phyloP scores from a whole-genome alignment of 2,329 filamentous ascomycete genomes.

The Calonectria leucothoes region DNA sequence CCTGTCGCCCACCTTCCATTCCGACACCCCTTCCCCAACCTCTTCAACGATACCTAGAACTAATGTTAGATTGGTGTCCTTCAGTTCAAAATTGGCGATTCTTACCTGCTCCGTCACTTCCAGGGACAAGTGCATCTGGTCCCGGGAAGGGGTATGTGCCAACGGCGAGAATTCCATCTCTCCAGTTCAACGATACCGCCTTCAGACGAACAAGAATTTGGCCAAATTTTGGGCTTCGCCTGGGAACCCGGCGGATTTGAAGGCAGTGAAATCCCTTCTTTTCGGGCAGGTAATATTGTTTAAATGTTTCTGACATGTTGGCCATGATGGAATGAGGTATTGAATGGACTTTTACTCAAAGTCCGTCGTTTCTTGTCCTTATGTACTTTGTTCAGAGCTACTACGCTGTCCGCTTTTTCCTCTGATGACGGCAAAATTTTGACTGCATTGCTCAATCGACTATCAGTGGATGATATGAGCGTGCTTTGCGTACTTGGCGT shows the following conservation, averaged over 20 bases:
- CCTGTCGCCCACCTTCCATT: slow-evolving; percentile 27
- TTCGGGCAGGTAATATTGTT: slow-evolving; percentile 13
- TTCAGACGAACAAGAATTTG: slow-evolving; percentile 24
- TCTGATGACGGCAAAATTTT: neutral
- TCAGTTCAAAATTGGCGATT: neutral
- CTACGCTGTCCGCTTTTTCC: no score
- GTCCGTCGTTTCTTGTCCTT: neutral
- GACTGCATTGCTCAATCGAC: no score
- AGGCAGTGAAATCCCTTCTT: slow-evolving; percentile 21
- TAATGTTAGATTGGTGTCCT: neutral
- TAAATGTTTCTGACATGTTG: slow-evolving; percentile 3
- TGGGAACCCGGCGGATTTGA: slow-evolving; percentile 13
- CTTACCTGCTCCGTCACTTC: slow-evolving; percentile 23
- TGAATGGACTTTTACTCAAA: neutral
- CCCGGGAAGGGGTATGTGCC: slow-evolving; percentile 24
- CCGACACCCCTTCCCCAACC: slow-evolving; percentile 17
- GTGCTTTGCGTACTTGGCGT: neutral
- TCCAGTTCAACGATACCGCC: slow-evolving; percentile 23
- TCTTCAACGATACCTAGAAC: slow-evolving; percentile 9
- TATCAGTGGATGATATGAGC: neutral
- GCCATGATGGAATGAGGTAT: neutral
- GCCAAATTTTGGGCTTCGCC: slow-evolving; percentile 14
- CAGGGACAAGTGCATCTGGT: slow-evolving; percentile 16
- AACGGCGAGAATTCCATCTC: slow-evolving; percentile 20
- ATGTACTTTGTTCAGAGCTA: neutral